A percentile compares a stretch with the other conserved stretches of the same genome.
Conservation (phyloP, 1,284 basidiomycete genomes). For the Rhodofomes roseus region DNA sequence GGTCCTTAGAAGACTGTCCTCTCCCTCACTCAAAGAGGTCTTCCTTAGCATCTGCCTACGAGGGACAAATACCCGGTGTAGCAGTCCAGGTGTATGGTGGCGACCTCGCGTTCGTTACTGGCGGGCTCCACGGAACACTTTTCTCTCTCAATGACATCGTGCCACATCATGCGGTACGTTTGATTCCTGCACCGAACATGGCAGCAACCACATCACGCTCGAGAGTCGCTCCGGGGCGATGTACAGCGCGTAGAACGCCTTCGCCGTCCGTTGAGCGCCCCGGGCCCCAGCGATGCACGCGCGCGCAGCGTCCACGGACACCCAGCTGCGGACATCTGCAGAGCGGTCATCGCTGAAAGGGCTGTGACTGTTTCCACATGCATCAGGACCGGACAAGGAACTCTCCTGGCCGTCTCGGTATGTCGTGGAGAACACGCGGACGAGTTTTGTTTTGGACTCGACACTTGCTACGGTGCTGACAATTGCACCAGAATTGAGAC, state of each 20-base stretch:
- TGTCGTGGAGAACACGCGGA: background rate
- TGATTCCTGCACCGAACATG: background rate
- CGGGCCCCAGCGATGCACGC: too few relatives aligned
- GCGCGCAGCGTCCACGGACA: background rate
- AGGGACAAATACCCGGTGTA: too few relatives aligned
- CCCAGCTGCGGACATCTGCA: background rate
- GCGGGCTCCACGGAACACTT: background rate
- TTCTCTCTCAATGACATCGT: background rate
- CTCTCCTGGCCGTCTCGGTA: background rate
- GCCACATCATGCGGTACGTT: background rate
- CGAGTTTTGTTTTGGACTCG: background rate
- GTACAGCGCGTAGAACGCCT: too few relatives aligned
- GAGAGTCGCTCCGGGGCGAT: too few relatives aligned
- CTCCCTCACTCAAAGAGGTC: too few relatives aligned
- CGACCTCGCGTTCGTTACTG: too few relatives aligned
- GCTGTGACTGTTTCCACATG: background rate
- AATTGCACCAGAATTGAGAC: background rate
- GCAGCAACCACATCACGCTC: too few relatives aligned
- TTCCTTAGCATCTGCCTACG: too few relatives aligned
- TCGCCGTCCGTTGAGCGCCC: too few relatives aligned
- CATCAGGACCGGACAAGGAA: background rate
- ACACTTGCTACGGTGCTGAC: background rate
- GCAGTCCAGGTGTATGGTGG: background rate
- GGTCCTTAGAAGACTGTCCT: too few relatives aligned
- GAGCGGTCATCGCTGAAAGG: background rate